Evolutionary conservation across 2,329 filamentous ascomycete genomes (phyloP).

Genomic region (Calonectria pseudoreteaudii): DNA sequence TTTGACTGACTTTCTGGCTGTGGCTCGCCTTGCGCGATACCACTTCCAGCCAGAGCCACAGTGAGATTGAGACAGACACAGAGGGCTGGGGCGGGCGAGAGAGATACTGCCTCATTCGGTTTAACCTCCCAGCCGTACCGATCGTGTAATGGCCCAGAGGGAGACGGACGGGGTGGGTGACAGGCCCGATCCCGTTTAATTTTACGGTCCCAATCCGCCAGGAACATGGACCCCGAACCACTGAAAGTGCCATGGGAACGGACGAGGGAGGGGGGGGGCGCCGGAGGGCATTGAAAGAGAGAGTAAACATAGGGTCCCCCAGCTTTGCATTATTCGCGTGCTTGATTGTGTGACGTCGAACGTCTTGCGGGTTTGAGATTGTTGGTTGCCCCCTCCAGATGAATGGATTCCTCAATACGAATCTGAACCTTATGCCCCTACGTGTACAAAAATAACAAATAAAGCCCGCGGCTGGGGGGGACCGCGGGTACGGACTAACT

Average conservation of each 20-base stretch:
- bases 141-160: neutral
- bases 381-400: neutral
- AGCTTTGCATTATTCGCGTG: neutral
- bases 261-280: too few species aligned
- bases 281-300: too few species aligned
- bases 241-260: neutral
- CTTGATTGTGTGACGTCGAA: neutral
- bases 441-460: neutral
- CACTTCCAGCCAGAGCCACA: constrained; percentile 1
- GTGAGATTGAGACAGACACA: constrained; percentile 28
- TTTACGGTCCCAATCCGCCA: constrained; percentile 12
- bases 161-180: neutral
- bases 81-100: neutral
- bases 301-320: neutral
- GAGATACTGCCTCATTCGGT: constrained; percentile 32
- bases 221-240: neutral
- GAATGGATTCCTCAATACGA: neutral
- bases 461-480: constrained; percentile 5
- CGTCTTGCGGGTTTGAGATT: neutral
- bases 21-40: constrained; percentile 10
- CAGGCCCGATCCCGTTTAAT: constrained; percentile 14
- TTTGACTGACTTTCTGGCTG: constrained; percentile 1
- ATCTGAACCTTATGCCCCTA: neutral
- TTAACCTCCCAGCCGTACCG: constrained; percentile 25
- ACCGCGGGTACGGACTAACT: neutral